Percentiles rank a stretch among this genome's conserved stretches.
phyloP scores from a whole-genome alignment of 2,329 filamentous ascomycete genomes.

The Epichloe aotearoae region DNA sequence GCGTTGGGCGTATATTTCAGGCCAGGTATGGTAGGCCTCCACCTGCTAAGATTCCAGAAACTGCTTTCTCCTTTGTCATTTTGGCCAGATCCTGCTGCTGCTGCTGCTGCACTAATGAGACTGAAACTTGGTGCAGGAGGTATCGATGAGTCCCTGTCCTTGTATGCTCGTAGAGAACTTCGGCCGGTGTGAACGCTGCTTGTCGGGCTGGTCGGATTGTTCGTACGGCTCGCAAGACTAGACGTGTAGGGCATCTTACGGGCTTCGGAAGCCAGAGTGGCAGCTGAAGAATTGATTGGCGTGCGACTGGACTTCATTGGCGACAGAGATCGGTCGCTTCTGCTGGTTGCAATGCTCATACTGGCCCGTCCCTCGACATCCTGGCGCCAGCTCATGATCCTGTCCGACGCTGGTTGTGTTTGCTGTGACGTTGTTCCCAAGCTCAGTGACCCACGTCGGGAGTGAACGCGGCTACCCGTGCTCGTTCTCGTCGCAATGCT shows the following conservation, averaged over 20 bases:
- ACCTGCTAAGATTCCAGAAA: constrained; percentile 46
- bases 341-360: constrained; percentile 25
- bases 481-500: constrained; percentile 43
- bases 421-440: constrained; percentile 16
- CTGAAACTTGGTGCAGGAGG: constrained; percentile 45
- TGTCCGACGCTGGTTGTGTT: constrained; percentile 41
- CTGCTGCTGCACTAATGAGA: constrained; percentile 22
- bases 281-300: constrained; percentile 22
- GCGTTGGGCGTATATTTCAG: constrained; percentile 18
- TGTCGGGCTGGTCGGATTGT: constrained; percentile 25
- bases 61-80: constrained; percentile 29
- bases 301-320: constrained; percentile 32
- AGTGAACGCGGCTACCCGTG: constrained; percentile 32
- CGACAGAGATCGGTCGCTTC: constrained; percentile 43
- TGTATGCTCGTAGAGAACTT: constrained; percentile 12
- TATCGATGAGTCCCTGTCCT: constrained; percentile 16
- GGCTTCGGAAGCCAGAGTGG: constrained; percentile 32
- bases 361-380: constrained; percentile 34
- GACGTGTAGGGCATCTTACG: constrained; percentile 29
- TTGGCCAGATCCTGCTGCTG: constrained; percentile 20
- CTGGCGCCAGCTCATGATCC: constrained; percentile 82
- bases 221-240: constrained; percentile 13
- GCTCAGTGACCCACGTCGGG: constrained; percentile 40
- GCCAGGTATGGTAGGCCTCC: constrained; percentile 30
- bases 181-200: constrained; percentile 18